Evolutionary conservation across 2,329 filamentous ascomycete genomes (phyloP), one percentile per base, ranked within the genome.

Genomic region (Trichocomaceae sp.): DNA sequence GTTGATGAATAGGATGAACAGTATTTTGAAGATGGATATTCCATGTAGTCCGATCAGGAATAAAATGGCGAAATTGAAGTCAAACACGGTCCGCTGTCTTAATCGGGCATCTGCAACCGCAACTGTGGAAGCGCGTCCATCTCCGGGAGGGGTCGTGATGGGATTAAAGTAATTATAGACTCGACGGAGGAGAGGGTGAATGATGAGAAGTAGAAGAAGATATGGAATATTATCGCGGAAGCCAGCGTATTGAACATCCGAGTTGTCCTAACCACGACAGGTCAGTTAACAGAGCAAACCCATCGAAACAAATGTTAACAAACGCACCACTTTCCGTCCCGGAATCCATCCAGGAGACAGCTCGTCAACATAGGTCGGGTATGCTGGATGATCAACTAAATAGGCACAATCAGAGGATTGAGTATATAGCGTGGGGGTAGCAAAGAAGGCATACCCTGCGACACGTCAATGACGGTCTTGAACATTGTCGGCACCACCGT

Each of bases 281-380:
- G 12, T 53, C n/a, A 52, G 54, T 2, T 9, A 15, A 2, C 8
- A 22, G 37, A 12, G 5, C 1, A 20, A 7, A 7, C 10, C 19
- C 0, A 15, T 15, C 2, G 10, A 29, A 17, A 39, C 37, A 61
- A 63, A 69, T n/a, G 82, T 64, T 78, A 90, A 87, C 58, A 97
- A 97, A 69, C 83, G 64, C 78, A 90, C 87, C 59, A 97, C 89
- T 79, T 89, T 89, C 57, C 92, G 87, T 23, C 92, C 92, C 7
- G 87, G 87, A 55, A 99, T 87, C 93, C 93, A 99, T 62, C 93
- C 95, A 8, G 84, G 79, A 2, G 83, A 84, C 15, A 99, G 80
- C 39, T 85, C 76, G 57, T 77, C 76, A 58, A 86, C 79, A 67
- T 85, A 96, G 62, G 85, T 87, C 56, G 79, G 69, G 68, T 93